Evolutionary conservation across 2,329 filamentous ascomycete species (phyloP), one percentile per base, ranked within the genome.

Genomic region (Orbilia oligospora): DNA sequence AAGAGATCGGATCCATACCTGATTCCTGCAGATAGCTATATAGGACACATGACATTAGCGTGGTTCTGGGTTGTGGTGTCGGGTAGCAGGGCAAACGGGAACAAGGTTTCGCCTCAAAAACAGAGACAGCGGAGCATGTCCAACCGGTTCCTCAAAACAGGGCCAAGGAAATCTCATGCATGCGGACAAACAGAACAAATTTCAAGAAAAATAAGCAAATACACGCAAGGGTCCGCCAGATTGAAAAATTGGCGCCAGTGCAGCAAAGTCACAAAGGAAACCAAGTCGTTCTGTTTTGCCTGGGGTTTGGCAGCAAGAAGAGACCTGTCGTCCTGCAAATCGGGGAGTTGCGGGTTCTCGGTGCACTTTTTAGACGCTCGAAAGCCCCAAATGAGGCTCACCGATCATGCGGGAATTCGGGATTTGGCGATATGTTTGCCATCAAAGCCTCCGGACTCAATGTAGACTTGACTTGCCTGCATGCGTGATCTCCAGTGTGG

Each of bases 131-230:
- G 68, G 68, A 78, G 75, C 75, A 78, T 69, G 75, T 72, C 68
- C 68, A 78, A 71, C 75, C 75, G 68, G 68, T 71, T 69, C 67
- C 61, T 67, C 18, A 71, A 68, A 78, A 69, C 68, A 78, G 68
- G 73, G 75, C 75, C 68, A 72, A 72, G 75, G 61, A 71, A 71
- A 58, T 46, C 64, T 72, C 68, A 78, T 78, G 75, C 75, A 78
- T 71, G 75, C 68, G 75, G 68, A 44, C 69, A 72, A 78, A 78
- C 75, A 78, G 75, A 69, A 72, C 68, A 78, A 72, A 78, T 78
- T 78, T 78, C 75, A 66, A 78, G 75, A 78, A 78, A 78, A 78
- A 78, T 78, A 78, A 78, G 75, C 75, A 78, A 78, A 68, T 53
- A 77, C 48, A 55, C 44, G 75, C 75, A 72, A 78, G 75, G 75